phyloP scores from a whole-genome alignment of 192 early-diverging fungal genomes.

The Coemansia sp. region DNA sequence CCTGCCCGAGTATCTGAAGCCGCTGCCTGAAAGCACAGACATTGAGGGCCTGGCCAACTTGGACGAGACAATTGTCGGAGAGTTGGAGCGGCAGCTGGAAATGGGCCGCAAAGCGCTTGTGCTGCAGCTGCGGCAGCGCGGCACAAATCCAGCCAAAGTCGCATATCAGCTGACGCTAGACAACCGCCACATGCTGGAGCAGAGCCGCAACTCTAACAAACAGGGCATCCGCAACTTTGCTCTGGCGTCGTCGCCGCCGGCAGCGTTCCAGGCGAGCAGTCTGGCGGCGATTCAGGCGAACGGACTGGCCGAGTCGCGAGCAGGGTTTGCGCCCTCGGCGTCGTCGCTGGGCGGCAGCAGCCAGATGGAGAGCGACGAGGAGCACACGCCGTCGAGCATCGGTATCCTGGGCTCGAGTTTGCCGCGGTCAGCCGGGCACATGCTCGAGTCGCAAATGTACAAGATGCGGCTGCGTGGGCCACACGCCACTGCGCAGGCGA shows the following conservation, averaged over 20 bases:
- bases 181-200: conserved; percentile 59
- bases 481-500: conserved; percentile 9
- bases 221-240: conserved; percentile 56
- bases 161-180: conserved; percentile 96
- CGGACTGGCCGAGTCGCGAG: conserved; percentile 1
- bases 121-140: conserved; percentile 72
- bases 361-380: conserved; percentile 10
- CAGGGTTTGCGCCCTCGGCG: neutral
- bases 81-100: conserved; percentile 61
- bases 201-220: conserved; percentile 52
- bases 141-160: conserved; percentile 94
- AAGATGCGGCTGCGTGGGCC: conserved; percentile 51
- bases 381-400: conserved; percentile 38
- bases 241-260: conserved; percentile 50
- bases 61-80: conserved; percentile 78
- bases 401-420: conserved; percentile 51
- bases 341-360: conserved; percentile 10
- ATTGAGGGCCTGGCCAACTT: conserved; percentile 61
- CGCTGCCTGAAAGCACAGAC: conserved; percentile 70
- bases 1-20: conserved; percentile 89
- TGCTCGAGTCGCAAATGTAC: conserved; percentile 50
- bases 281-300: conserved; percentile 34
- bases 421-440: conserved; percentile 38
- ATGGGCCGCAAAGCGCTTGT: conserved; percentile 63
- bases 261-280: conserved; percentile 31